Evolutionary conservation across 768 basidiomycete genomes (phyloP).

Genomic region (Hericium alpestre): DNA sequence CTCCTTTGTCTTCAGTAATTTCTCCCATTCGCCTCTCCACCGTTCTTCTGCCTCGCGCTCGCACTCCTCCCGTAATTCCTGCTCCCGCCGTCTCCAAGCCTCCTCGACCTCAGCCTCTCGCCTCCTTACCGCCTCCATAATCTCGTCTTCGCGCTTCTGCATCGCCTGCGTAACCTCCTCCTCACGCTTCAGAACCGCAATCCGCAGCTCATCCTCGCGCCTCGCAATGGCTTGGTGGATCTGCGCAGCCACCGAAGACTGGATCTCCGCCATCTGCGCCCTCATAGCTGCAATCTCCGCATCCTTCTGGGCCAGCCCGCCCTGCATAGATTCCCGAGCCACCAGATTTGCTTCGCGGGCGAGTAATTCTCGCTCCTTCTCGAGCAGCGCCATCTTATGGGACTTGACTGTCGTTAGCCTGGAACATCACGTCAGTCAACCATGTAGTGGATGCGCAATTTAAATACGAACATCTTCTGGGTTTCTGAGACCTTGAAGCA

Average conservation of each 20-base stretch:
- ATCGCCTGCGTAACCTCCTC: slow-evolving; percentile 60
- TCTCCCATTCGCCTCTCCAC: slow-evolving; percentile 36
- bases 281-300: slow-evolving; percentile 42
- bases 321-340: slow-evolving; percentile 46
- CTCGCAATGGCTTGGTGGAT: slow-evolving; percentile 48
- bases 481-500: slow-evolving; percentile 66
- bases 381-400: slow-evolving; percentile 44
- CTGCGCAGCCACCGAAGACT: slow-evolving; percentile 17
- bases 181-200: slow-evolving; percentile 55
- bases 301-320: slow-evolving; percentile 45
- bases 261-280: slow-evolving; percentile 13
- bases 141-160: slow-evolving; percentile 57
- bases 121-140: slow-evolving; percentile 53
- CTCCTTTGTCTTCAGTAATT: slow-evolving; percentile 33
- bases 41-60: slow-evolving; percentile 26
- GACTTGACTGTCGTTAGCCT: slow-evolving; percentile 58
- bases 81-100: slow-evolving; percentile 47
- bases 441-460: too few relatives aligned
- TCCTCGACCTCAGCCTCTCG: slow-evolving; percentile 55
- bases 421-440: background rate
- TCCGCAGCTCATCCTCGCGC: slow-evolving; percentile 61
- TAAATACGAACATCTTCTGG: slow-evolving; percentile 72
- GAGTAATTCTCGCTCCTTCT: slow-evolving; percentile 53
- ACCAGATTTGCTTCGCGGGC: slow-evolving; percentile 43
- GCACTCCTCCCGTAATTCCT: slow-evolving; percentile 40